phyloP scores from a whole-genome alignment of 1,284 basidiomycete species.

The Trichosporon faecale region DNA sequence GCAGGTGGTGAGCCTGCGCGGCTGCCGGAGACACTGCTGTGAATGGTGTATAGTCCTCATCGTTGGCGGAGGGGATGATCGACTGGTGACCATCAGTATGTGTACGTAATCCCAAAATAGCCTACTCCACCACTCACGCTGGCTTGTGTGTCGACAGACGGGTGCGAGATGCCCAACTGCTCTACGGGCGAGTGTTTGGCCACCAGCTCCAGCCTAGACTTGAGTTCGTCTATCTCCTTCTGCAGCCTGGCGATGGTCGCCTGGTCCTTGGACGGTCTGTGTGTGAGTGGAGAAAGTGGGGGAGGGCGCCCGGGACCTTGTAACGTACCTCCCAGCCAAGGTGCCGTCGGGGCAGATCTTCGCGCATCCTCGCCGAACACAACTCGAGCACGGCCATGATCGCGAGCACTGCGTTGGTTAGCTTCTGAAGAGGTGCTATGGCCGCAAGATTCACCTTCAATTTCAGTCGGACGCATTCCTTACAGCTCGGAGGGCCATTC shows the following conservation, averaged over 20 bases:
- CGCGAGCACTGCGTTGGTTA: slow-evolving; percentile 25
- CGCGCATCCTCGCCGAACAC: slow-evolving; percentile 27
- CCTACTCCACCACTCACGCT: not conserved
- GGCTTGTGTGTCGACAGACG: not conserved
- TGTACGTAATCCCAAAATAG: not conserved
- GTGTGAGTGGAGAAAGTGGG: slow-evolving; percentile 5
- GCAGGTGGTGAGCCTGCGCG: slow-evolving; percentile 10
- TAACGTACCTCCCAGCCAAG: slow-evolving; percentile 22
- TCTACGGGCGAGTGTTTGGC: not conserved
- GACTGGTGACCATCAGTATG: not conserved
- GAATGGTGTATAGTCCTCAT: slow-evolving; percentile 23
- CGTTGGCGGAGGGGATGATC: not conserved
- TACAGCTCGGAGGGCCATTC: slow-evolving; percentile 27
- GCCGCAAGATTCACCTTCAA: slow-evolving; percentile 25
- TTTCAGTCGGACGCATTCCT: slow-evolving; percentile 30
- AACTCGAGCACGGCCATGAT: slow-evolving; percentile 29
- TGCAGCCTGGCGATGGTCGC: slow-evolving; percentile 21
- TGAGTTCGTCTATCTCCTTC: slow-evolving; percentile 25
- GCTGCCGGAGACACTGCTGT: slow-evolving; percentile 20
- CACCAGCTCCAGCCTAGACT: not conserved
- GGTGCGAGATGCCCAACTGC: not conserved
- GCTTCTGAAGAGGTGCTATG: not conserved
- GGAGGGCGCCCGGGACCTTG: not conserved
- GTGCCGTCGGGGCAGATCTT: slow-evolving; percentile 28
- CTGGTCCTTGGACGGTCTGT: slow-evolving; percentile 23